Percentiles rank a stretch among this genome's conserved stretches.
Conservation (phyloP, 108 stramenopile species). For the Halocafeteria seosinensis region DNA sequence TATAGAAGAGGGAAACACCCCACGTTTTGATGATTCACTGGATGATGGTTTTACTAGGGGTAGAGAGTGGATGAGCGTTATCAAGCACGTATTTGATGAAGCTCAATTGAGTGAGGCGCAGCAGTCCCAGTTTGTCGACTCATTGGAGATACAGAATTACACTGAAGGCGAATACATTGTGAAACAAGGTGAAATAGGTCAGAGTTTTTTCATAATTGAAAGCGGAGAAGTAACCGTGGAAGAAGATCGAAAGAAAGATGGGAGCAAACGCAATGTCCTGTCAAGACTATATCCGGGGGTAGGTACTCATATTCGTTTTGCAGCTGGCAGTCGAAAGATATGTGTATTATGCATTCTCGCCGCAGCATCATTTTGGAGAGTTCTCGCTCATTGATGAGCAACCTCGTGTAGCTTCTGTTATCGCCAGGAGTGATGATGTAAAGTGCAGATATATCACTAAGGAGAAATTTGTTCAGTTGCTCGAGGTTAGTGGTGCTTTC, state of each 20-base stretch:
- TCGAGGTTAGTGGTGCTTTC: too few relatives aligned
- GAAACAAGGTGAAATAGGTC: constrained; percentile 10
- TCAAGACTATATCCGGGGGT: constrained; percentile 3
- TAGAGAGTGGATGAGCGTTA: neutral
- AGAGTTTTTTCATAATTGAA: constrained; percentile 13
- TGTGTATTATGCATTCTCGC: too few relatives aligned
- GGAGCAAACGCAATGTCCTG: neutral
- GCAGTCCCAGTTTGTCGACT: neutral
- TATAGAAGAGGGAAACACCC: too few relatives aligned
- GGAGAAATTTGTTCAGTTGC: constrained; percentile 2
- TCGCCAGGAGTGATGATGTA: neutral
- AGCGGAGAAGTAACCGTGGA: constrained; percentile 1
- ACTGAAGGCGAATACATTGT: constrained; percentile 10
- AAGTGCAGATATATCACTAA: constrained; percentile 2
- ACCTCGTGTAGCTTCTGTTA: constrained; percentile 4
- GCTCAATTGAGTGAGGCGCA: neutral
- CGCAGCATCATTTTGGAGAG: constrained; percentile 18
- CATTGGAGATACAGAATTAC: neutral
- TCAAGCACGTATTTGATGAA: neutral
- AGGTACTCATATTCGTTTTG: too few relatives aligned
- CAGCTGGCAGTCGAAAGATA: too few relatives aligned
- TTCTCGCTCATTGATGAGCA: neutral
- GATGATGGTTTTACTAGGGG: too few relatives aligned
- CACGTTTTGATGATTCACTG: too few relatives aligned
- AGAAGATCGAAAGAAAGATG: neutral